Evolutionary conservation across 2,329 filamentous ascomycete species (phyloP).

Genomic region (Fusarium hainanense): DNA sequence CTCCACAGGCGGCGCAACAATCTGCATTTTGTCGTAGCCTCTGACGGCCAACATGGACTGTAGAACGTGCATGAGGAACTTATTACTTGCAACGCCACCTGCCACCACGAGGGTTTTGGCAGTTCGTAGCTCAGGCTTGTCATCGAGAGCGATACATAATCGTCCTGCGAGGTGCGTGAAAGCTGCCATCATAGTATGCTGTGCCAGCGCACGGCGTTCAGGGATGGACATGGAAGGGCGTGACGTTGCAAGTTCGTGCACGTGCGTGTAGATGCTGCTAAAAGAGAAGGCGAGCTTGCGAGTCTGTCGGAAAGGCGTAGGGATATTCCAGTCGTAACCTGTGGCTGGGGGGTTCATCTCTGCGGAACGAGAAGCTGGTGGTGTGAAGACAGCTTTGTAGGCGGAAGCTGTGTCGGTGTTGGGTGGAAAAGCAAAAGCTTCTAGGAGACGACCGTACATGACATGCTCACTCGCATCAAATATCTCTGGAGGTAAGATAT

Average conservation of each 20-base stretch:
- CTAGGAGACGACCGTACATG: constrained; percentile 84
- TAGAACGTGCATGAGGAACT: constrained; percentile 77
- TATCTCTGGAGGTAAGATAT: constrained; percentile 73
- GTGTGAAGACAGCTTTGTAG: constrained; percentile 62
- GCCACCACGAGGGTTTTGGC: constrained; percentile 79
- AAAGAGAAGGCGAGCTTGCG: constrained; percentile 77
- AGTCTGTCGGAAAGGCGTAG: constrained; percentile 71
- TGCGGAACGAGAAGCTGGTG: constrained; percentile 67
- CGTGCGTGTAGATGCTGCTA: constrained; percentile 70
- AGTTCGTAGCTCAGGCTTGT: constrained; percentile 44
- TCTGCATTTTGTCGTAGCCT: constrained; percentile 68
- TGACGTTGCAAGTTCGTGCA: constrained; percentile 56
- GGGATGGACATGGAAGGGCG: constrained; percentile 58
- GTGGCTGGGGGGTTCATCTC: constrained; percentile 62
- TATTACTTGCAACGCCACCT: constrained; percentile 90
- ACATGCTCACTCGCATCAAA: constrained; percentile 68
- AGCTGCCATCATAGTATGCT: constrained; percentile 78
- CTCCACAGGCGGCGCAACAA: constrained; percentile 79
- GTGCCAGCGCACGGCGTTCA: constrained; percentile 76
- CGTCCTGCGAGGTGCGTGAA: constrained; percentile 90
- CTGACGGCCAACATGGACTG: constrained; percentile 69
- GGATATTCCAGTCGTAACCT: constrained; percentile 70
- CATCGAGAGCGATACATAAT: constrained; percentile 73
- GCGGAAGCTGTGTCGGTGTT: constrained; percentile 14
- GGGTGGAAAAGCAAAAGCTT: constrained; percentile 78